These are phyloP conservation scores for Coprinellus micaceus DNA, from an alignment of 768 basidiomycete genomes.

Conservation along the genomic window DNA sequence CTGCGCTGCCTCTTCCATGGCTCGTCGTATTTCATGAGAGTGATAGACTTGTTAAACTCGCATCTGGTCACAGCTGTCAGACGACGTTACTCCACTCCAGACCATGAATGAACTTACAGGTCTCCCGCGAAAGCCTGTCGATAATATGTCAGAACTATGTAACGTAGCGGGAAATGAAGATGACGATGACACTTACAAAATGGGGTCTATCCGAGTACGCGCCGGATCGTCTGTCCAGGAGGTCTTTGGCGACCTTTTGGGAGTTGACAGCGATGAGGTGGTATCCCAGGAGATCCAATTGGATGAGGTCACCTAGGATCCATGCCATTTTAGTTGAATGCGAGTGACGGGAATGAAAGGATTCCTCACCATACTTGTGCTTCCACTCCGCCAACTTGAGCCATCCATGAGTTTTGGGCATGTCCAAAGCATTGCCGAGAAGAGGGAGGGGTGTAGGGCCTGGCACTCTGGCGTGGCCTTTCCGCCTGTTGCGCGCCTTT, in stretches of 20 bases:
- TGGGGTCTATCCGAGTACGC: slow-evolving; percentile 8
- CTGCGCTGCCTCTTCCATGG: slow-evolving; percentile 3
- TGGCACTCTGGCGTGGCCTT: slow-evolving; percentile 5
- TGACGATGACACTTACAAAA: slow-evolving; percentile 1
- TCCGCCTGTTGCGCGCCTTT: not conserved
- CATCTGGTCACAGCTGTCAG: not conserved
- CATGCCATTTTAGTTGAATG: not conserved
- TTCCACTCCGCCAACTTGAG: slow-evolving; percentile 5
- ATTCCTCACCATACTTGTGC: slow-evolving; percentile 11
- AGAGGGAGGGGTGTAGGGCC: slow-evolving; percentile 10
- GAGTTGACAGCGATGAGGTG: slow-evolving; percentile 13
- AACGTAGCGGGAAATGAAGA: not conserved
- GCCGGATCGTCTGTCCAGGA: slow-evolving; percentile 11
- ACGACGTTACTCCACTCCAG: not conserved
- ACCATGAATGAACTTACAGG: not conserved
- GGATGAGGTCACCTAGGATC: slow-evolving; percentile 6
- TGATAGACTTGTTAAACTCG: slow-evolving; percentile 3
- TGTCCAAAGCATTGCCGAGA: slow-evolving; percentile 12
- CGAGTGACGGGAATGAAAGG: not conserved
- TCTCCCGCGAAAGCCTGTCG: not conserved
- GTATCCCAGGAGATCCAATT: slow-evolving; percentile 11
- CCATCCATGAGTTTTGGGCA: slow-evolving; percentile 6
- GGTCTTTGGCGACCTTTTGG: slow-evolving; percentile 7
- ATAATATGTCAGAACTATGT: no score
- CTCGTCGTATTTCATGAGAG: slow-evolving; percentile 4